Evolutionary conservation across 164 flowering plant genomes (phyloP), one percentile per base, ranked within the genome.

Genomic region (Saururus chinensis): DNA sequence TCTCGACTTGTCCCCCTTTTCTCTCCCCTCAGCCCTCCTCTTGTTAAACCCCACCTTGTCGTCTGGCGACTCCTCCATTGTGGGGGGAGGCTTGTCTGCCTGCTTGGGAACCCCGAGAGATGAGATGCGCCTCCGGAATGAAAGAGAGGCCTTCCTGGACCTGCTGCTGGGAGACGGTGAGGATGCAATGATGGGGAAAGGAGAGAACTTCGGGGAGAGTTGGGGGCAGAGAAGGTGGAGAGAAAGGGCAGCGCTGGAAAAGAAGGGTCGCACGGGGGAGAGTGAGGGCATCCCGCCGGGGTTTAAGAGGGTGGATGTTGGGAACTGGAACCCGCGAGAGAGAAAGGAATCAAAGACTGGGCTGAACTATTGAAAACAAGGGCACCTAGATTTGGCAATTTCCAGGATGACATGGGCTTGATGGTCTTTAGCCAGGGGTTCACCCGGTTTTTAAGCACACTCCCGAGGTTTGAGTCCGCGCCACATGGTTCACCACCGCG

Each of bases 11-110:
- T 76, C 82, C 25, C 55, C 71, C 64, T 74, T 78, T 60, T 88
- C 98, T 62, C 64, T 76, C 24, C 98, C 96, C 71, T 84, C 92
- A 13, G 96, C 96, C 70, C 98, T 83, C 56, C 74, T 84, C 74
- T 77, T 82, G 59, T 92, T 92, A 64, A 84, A 92, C 61, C 79
- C 86, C 13, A 45, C 49, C 17, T 17, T 45, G 49, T 17, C 17
- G 17, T 12, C 14, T 9, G 49, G 4, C 11, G 49, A 45, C 14
- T 45, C 49, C 49, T 22, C 60, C 57, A 80, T 80, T 84, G 79
- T 78, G n/a, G 71, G 23, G 0, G 45, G 53, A 20, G 57, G 63
- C 66, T 69, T 74, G 21, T 75, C 77, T 59, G 56, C 60, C n/a
- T 30, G 62, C 56, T 63, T 70, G 20, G 37, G 25, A 40, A 72